These are phyloP conservation scores for Mycena rosella DNA, from an alignment of 768 basidiomycete species.

Conservation along the genomic window DNA sequence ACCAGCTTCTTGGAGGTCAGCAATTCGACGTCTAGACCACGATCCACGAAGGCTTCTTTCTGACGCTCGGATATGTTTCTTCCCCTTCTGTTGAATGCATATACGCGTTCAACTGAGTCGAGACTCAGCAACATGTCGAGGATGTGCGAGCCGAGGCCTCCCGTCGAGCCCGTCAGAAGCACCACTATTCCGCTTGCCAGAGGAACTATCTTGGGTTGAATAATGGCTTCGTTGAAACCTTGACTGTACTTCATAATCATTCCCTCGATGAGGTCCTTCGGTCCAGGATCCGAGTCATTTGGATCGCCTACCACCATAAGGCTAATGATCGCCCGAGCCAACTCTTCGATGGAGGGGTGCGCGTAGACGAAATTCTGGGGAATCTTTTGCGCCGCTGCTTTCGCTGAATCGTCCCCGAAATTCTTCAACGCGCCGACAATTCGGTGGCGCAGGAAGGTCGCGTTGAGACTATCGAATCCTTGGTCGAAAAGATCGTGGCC, in stretches of 20 bases:
- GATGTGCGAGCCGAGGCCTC: constrained; percentile 47
- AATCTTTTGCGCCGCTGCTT: constrained; percentile 37
- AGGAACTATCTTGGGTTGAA: neutral
- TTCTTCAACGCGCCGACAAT: constrained; percentile 46
- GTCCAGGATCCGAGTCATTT: neutral
- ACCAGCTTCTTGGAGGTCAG: constrained; percentile 34
- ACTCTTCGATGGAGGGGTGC: constrained; percentile 50
- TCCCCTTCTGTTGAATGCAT: too few species aligned
- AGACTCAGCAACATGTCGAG: constrained; percentile 28
- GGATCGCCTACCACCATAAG: constrained; percentile 27
- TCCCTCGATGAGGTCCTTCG: constrained; percentile 42
- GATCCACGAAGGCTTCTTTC: constrained; percentile 22
- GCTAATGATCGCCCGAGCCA: constrained; percentile 45
- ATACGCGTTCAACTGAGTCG: constrained; percentile 38
- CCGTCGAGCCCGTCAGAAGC: constrained; percentile 49
- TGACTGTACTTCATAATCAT: constrained; percentile 52
- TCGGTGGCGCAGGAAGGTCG: constrained; percentile 53
- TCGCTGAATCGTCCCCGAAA: constrained; percentile 25
- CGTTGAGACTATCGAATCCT: constrained; percentile 53
- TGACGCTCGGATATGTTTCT: constrained; percentile 34
- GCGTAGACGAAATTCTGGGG: constrained; percentile 58
- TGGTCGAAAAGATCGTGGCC: constrained; percentile 47
- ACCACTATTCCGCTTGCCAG: constrained; percentile 39
- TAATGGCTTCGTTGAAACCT: constrained; percentile 34
- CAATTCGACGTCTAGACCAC: constrained; percentile 16